phyloP scores from a whole-genome alignment of 441 rosid species.

The Biscutella laevigata region DNA sequence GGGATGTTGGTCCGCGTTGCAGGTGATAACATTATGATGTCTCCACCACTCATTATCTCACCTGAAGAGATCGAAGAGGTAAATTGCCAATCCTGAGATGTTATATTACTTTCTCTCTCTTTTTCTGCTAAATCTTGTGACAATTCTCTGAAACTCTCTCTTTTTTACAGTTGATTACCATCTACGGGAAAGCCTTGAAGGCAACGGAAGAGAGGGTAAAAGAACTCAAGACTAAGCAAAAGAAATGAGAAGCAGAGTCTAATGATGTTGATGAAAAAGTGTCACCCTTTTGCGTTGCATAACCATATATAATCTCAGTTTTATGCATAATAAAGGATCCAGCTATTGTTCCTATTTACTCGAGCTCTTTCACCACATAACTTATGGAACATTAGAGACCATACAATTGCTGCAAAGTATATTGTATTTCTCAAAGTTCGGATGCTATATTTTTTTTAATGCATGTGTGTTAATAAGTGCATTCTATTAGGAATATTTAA shows the following conservation, averaged over 20 bases:
- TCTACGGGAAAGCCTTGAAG: conserved; percentile 61
- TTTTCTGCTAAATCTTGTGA: background rate
- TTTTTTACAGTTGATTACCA: conserved; percentile 48
- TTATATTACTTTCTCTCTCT: background rate
- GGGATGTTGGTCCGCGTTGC: conserved; percentile 85
- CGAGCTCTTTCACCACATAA: too few species aligned
- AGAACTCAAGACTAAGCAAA: conserved; percentile 62
- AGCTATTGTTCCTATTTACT: too few species aligned
- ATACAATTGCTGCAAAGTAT: too few species aligned
- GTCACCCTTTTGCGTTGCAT: too few species aligned
- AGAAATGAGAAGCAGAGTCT: conserved; percentile 24
- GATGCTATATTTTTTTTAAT: too few species aligned
- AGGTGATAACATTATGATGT: conserved; percentile 91
- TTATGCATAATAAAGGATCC: background rate
- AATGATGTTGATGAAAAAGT: conserved; percentile 30
- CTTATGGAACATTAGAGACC: too few species aligned
- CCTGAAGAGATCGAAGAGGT: conserved; percentile 72
- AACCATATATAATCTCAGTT: too few species aligned
- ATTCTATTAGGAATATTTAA: too few species aligned
- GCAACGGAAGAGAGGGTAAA: conserved; percentile 69
- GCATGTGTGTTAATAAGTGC: too few species aligned
- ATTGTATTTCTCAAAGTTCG: too few species aligned
- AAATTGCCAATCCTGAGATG: background rate
- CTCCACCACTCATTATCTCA: conserved; percentile 73
- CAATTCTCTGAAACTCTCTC: background rate